These are phyloP conservation scores for Colletotrichum gigasporum DNA, from an alignment of 2,329 filamentous ascomycete genomes.

Conservation along the genomic window DNA sequence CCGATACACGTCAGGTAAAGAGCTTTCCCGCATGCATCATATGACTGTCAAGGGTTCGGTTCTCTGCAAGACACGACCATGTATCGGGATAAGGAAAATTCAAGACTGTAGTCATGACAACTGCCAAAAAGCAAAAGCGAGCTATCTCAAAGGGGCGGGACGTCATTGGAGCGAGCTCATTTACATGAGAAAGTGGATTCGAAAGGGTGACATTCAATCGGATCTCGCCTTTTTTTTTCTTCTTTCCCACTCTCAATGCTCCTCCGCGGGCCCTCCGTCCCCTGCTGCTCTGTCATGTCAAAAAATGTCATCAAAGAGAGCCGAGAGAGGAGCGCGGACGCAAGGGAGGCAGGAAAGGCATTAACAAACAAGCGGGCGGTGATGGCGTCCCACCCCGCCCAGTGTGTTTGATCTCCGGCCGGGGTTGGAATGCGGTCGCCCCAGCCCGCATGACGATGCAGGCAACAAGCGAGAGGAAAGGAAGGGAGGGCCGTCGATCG, in stretches of 20 bases:
- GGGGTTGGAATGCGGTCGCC: background rate
- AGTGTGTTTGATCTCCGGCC: constrained; percentile 25
- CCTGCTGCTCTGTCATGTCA: background rate
- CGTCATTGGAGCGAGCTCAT: constrained; percentile 16
- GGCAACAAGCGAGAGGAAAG: constrained; percentile 4
- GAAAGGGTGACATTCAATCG: background rate
- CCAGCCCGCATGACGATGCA: constrained; percentile 22
- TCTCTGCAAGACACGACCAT: background rate
- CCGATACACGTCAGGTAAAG: too few species aligned
- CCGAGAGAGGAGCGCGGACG: background rate
- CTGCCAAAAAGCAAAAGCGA: background rate
- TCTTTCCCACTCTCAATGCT: background rate
- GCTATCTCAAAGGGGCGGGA: background rate
- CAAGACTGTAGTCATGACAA: background rate
- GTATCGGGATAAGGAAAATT: background rate
- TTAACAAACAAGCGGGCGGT: background rate
- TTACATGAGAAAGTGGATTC: constrained; percentile 17
- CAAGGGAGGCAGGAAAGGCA: background rate
- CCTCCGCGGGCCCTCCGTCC: background rate
- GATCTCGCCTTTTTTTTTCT: constrained; percentile 2
- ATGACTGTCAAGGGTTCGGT: background rate
- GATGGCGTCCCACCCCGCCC: background rate
- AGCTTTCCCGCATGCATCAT: background rate
- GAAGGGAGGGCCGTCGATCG: constrained; percentile 3
- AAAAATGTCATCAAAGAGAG: background rate